Base-by-base conservation (phyloP, 2,329 filamentous ascomycete genomes). In the Pseudogymnoascus sp. region DNA sequence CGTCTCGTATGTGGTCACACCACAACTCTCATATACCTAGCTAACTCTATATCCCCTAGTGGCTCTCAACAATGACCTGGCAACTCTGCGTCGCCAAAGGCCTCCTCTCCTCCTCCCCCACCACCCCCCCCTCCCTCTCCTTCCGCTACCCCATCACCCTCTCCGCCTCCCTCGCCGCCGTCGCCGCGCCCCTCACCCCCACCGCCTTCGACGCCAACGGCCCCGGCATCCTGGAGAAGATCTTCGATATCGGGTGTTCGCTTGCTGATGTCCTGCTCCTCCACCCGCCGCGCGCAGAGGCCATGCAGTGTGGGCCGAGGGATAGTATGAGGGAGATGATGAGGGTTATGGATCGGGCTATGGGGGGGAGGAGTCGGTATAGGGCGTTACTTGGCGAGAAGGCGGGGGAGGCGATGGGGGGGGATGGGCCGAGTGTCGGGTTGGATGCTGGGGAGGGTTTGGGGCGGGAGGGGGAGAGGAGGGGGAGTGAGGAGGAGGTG, bases 231-330 rank as follows among this genome's bases (percentile, higher is more conserved):
- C n/a, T 74, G 0, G 73, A 75, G 34, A 75, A 75, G 62, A 67
- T 74, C 0, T 74, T 75, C 29, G 73, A 75, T n/a, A 68, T 74
- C 0, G 72, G 71, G 0, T 74, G 72, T 36, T 74, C 72, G 0
- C 29, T 75, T 0, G 71, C 73, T 0, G 73, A 75, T 63, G 62
- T 71, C 3, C 47, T 71, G 1, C 40, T 63, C 7, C 34, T 62
- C 62, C 65, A 60, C 68, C 68, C 45, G 4, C 39, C 37, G 34
- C 36, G 40, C 5, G 62, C 64, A 12, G 63, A 62, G 3, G 26
- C 31, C 3, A 11, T 67, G 60, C 62, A 65, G 42, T 62, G 66
- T 14, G 66, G 64, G 2, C 66, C 66, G 11, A 34, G 62, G 21
- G 64, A 67, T 45, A 66, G 66, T 61, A 31, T 66, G 16, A 60